Evolutionary conservation across 305 asterid genomes (phyloP).

Genomic region (Solanum hybrid): DNA sequence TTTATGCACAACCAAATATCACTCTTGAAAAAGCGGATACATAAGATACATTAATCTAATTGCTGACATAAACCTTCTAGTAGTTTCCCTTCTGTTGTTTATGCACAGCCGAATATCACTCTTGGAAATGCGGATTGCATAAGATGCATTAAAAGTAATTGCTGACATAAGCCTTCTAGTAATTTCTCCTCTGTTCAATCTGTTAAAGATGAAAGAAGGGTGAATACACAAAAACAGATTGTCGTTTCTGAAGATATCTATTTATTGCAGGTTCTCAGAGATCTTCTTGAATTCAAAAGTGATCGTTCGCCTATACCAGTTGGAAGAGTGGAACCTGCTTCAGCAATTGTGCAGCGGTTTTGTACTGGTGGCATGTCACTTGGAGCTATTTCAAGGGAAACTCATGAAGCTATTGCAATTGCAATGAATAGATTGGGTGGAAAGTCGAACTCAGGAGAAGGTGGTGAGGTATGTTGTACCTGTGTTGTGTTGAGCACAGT

Average conservation of each 20-base stretch:
- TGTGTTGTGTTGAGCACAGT: neutral
- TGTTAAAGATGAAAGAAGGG: neutral
- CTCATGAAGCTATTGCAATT: conserved; percentile 98
- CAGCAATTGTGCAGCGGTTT: conserved; percentile 85
- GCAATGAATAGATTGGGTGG: conserved; percentile 99
- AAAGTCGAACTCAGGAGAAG: conserved; percentile 98
- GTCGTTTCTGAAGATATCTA: conserved; percentile 2
- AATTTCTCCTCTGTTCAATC: neutral
- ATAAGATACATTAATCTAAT: neutral
- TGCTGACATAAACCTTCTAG: neutral
- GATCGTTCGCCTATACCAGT: conserved; percentile 88
- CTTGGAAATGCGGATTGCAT: neutral
- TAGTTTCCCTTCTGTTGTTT: neutral
- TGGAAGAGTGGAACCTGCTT: conserved; percentile 89
- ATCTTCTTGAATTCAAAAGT: conserved; percentile 85
- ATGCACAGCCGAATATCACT: neutral
- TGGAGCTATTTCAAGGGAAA: conserved; percentile 99
- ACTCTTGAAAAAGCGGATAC: neutral
- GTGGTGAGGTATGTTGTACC: conserved; percentile 80
- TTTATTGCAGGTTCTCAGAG: conserved; percentile 78
- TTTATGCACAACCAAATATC: neutral
- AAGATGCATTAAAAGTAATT: neutral
- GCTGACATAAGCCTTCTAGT: neutral
- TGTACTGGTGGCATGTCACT: conserved; percentile 99
- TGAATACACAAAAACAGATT: neutral